Base-by-base conservation (phyloP, 768 basidiomycete species). In the Goffeauzyma gilvescens region DNA sequence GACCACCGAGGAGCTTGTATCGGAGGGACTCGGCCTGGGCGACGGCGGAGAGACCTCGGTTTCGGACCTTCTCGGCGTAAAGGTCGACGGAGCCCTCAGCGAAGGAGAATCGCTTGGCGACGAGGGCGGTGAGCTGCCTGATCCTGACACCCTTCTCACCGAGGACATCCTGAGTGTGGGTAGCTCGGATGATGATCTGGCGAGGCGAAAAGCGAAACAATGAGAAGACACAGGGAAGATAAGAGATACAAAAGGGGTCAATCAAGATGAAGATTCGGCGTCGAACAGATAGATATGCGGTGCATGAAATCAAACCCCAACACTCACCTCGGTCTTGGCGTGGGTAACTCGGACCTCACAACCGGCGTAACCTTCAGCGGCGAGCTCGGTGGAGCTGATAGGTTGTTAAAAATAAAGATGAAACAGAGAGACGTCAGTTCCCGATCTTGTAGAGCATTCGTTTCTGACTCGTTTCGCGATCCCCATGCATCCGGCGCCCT, bases 121-220 rank as follows among this genome's bases (percentile, higher is more conserved):
- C 87, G 67, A 98, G 81, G 33, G 86, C 73, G 50, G 90, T 98
- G 59, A 98, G 76, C 71, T 98, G 90, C 64, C 93, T 82, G 62
- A 98, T 96, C 66, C 93, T 82, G 63, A 90, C 86, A 51, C 90
- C 93, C 71, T 98, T 98, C 72, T 96, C 93, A 58, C 90, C 90
- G 53, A 95, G 76, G 54, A 96, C 89, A 65, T 96, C 89, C 50
- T 67, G 66, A 50, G 93, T 96, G 73, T 96, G 93, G 56, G 90
- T 96, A 45, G 93, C 93, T 59, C 90, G 86, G 70, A 98, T 95
- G 72, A 98, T 96, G 65, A 98, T 95, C 83, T n/a, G n/a, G n/a
- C n/a, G n/a, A n/a, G n/a, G n/a, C n/a, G n/a, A n/a, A n/a, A 86
- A 30, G 15, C 2, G 22, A 7, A 5, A 26, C 17, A n/a, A 17